Base-by-base conservation (phyloP, 1,139 yeast species). In the Scheffersomyces segobiensis region DNA sequence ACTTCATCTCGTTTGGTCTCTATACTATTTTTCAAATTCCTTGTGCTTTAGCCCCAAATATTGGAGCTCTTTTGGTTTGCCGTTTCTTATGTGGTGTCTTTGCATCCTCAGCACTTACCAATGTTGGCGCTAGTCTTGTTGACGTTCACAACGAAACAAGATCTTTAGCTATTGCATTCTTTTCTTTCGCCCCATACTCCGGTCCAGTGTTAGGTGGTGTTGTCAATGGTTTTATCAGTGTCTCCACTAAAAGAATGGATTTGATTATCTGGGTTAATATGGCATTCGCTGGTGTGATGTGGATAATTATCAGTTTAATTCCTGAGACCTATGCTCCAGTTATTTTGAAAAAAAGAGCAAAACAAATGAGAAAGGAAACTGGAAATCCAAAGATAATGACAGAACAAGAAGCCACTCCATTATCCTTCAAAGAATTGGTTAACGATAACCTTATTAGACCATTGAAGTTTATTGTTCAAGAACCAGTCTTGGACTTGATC, bases 321-420 rank as follows among this genome's bases (percentile, higher is more conserved):
- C 97, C 97, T 10, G 98, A 93, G 77, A 93, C 98, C 26, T 92
- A 89, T 73, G 93, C 97, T 2, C 97, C 97, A 4, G 92, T 88
- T 6, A 91, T 92, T 59, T 80, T 92, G 66, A 91, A 89, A 71
- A 80, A 73, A 53, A 84, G 92, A 70, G 97, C 97, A 50, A 76
- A 77, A 65, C 82, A 72, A 64, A 71, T 91, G 68, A 84, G 97
- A 79, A 83, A 86, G 69, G 90, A 89, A 74, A 89, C 96, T 10
- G 96, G 96, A 55, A 88, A 91, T 70, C 77, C 78, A 19, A 87
- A 88, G 70, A 91, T 92, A 64, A 89, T 91, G 93, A 92, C 97
- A 26, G 97, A 92, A 76, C 96, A 90, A 73, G 97, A 92, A 74
- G 91, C 93, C 18, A 84, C 83, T 59, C 93, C 95, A 55, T 72